Evolutionary conservation across 2,329 filamentous ascomycete genomes (phyloP).

Genomic region (Colletotrichum plurivorum): DNA sequence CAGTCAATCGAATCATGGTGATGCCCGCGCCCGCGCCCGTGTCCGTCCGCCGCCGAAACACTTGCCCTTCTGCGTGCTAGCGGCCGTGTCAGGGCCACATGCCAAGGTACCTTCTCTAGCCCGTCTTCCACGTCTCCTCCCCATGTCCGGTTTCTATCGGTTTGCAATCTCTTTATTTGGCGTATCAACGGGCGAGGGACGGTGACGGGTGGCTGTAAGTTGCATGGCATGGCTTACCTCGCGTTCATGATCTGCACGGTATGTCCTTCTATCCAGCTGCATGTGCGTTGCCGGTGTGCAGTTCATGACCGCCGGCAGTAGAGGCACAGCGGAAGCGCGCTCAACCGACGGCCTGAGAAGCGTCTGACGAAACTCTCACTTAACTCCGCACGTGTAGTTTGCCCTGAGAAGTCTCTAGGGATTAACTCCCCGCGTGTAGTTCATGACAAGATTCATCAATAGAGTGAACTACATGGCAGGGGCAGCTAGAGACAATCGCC

Average conservation of each 20-base stretch:
- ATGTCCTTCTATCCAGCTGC: neutral
- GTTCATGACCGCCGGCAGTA: neutral
- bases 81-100: constrained; percentile 32
- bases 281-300: constrained; percentile 2
- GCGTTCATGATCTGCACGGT: constrained; percentile 14
- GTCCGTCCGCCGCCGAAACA: constrained; percentile 29
- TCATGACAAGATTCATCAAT: too few relatives aligned
- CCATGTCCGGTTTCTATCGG: neutral
- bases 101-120: constrained; percentile 5
- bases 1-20: constrained; percentile 7
- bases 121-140: neutral
- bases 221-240: neutral
- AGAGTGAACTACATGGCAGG: too few relatives aligned
- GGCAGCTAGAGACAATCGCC: too few relatives aligned
- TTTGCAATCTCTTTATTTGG: neutral
- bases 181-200: neutral
- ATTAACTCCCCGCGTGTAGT: too few relatives aligned
- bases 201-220: neutral
- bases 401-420: neutral
- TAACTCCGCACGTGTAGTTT: neutral
- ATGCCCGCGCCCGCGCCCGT: neutral
- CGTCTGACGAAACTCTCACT: too few relatives aligned
- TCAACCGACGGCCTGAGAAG: neutral
- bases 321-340: neutral
- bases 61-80: constrained; percentile 35